Evolutionary conservation across 2,329 filamentous ascomycete genomes (phyloP).

Genomic region (Stachybotrys elegans): DNA sequence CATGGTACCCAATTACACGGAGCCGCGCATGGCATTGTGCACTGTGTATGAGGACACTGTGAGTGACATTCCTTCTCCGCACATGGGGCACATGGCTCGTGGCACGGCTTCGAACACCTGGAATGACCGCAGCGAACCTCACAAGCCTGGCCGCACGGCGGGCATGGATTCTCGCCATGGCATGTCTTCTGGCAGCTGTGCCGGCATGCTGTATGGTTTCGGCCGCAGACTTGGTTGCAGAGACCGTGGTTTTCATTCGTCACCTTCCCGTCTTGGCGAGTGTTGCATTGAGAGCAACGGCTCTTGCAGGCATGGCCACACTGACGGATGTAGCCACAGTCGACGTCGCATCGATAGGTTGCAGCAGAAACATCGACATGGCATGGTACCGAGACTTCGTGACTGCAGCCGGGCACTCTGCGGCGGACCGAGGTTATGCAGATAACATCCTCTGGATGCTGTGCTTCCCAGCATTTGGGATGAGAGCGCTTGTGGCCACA

Average conservation of each 20-base stretch:
- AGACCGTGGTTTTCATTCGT: slow-evolving; percentile 33
- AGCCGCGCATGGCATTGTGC: slow-evolving; percentile 56
- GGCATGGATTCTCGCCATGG: slow-evolving; percentile 46
- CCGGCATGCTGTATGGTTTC: slow-evolving; percentile 46
- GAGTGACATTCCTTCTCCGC: slow-evolving; percentile 49
- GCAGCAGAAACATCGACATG: slow-evolving; percentile 33
- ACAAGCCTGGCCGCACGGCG: slow-evolving; percentile 43
- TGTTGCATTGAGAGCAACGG: slow-evolving; percentile 44
- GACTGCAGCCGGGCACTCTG: slow-evolving; percentile 48
- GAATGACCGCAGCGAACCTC: slow-evolving; percentile 54
- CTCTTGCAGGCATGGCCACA: slow-evolving; percentile 57
- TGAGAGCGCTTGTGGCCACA: slow-evolving; percentile 35
- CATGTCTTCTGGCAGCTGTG: slow-evolving; percentile 50
- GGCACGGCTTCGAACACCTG: slow-evolving; percentile 48
- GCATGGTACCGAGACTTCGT: slow-evolving; percentile 48
- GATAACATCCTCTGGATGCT: slow-evolving; percentile 37
- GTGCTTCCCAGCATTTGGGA: slow-evolving; percentile 33
- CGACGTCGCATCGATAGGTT: slow-evolving; percentile 39
- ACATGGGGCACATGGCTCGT: slow-evolving; percentile 58
- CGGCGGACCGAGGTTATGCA: slow-evolving; percentile 45
- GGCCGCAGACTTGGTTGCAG: slow-evolving; percentile 45
- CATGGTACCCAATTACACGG: slow-evolving; percentile 66
- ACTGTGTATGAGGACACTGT: slow-evolving; percentile 47
- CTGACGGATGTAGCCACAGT: slow-evolving; percentile 38
- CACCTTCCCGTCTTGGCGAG: slow-evolving; percentile 23